These are phyloP conservation scores for Elongisporangium anandrum DNA, from an alignment of 352 stramenopile genomes.

Conservation along the genomic window DNA sequence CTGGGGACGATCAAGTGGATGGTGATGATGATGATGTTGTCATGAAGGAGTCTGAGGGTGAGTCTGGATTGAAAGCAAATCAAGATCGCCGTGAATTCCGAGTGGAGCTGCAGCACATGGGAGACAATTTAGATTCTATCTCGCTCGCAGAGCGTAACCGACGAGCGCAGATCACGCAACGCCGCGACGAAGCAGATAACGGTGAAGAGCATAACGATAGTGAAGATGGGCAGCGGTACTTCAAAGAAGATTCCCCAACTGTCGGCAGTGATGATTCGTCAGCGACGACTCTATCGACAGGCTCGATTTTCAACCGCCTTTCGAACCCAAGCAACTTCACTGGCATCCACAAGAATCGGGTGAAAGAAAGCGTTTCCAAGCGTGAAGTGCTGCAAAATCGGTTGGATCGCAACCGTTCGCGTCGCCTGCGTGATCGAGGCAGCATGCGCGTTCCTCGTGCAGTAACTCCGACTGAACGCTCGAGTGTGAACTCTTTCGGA, in stretches of 20 bases:
- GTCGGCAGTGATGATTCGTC: conserved; percentile 65
- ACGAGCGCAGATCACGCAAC: conserved; percentile 24
- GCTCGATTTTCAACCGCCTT: conserved; percentile 81
- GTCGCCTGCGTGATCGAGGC: conserved; percentile 60
- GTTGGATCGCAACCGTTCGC: conserved; percentile 65
- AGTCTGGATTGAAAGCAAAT: conserved; percentile 13
- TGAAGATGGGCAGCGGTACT: conserved; percentile 16
- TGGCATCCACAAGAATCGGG: conserved; percentile 85
- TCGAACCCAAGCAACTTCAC: conserved; percentile 87
- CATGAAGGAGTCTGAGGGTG: conserved; percentile 26
- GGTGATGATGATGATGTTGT: conserved; percentile 46
- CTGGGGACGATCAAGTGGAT: conserved; percentile 28
- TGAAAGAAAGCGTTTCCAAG: conserved; percentile 75
- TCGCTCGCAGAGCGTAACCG: conserved; percentile 35
- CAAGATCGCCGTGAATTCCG: conserved; percentile 39
- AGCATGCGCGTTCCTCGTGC: conserved; percentile 46
- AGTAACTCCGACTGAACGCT: conserved; percentile 50
- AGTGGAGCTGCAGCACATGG: conserved; percentile 49
- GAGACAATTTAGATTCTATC: conserved; percentile 31
- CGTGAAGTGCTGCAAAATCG: conserved; percentile 74
- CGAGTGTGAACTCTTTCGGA: conserved; percentile 24
- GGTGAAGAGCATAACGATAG: conserved; percentile 27
- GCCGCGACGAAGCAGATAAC: conserved; percentile 20
- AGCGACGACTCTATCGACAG: conserved; percentile 22
- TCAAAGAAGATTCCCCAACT: conserved; percentile 42